Evolutionary conservation across 208 protist species (phyloP), one percentile per base, ranked within the genome.

Genomic region (Tritrichomonas musculus): DNA sequence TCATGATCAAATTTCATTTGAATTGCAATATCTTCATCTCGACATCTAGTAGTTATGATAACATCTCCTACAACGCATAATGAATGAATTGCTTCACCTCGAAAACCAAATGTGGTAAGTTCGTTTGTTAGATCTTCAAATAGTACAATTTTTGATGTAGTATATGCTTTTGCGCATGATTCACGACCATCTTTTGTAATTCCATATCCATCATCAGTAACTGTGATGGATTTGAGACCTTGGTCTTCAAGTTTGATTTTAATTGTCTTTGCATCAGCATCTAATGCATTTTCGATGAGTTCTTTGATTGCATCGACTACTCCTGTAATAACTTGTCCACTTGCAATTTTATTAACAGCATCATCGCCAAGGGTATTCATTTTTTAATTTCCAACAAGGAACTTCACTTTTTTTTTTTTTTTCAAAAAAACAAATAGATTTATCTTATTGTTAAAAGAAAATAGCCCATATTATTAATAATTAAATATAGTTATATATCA

Each of bases 61-160:
- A 92, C 82, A 69, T 92, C 53, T 9, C 53, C 49, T 75, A 65
- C 20, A 75, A 11, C 2, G 20, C 50, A 82, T 72, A 99, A 94
- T 17, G 97, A 97, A 93, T 97, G 97, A 47, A 99, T 94, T 39
- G 98, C 98, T 94, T 99, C 98, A 0, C 98, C 98, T 30, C 98
- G 95, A 93, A 99, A 99, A 27, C 98, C 98, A 95, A 97, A 98
- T 4, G 97, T 97, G 17, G 27, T 36, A 27, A 98, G 92, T 11
- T 41, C 75, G 22, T 84, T 84, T 27, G 95, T 39, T 3, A 98
- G 65, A 84, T 98, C 97, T 30, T 96, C 82, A 94, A 97, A 98
- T 0, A 33, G 39, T 17, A 88, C 9, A 44, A 97, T 44, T 93
- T 97, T 97, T 0, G 94, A 96, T n/a, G 97, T 97, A 41, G 94